These are phyloP conservation scores for Lachnellula occidentalis DNA, from an alignment of 2,329 filamentous ascomycete genomes.

Conservation along the genomic window DNA sequence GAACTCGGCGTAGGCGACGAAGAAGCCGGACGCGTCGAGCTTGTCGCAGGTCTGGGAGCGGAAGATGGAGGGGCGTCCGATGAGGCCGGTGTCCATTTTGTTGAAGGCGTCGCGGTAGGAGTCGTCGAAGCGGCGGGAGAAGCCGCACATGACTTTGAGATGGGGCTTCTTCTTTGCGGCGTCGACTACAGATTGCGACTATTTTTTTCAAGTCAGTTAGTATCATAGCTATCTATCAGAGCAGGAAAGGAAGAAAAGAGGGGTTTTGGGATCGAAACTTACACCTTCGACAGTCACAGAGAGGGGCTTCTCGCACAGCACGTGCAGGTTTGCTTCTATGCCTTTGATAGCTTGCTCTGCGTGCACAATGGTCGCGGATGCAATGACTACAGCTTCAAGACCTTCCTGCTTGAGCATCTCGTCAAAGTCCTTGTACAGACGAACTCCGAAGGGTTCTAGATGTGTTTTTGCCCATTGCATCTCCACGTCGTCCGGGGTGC, in stretches of 20 bases:
- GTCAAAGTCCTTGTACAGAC: constrained; percentile 40
- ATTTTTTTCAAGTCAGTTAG: constrained; percentile 26
- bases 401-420: constrained; percentile 40
- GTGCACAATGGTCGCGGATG: constrained; percentile 46
- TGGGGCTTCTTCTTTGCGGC: constrained; percentile 49
- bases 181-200: constrained; percentile 56
- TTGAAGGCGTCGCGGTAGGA: constrained; percentile 56
- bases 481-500: constrained; percentile 40
- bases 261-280: constrained; percentile 24
- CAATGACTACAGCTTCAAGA: constrained; percentile 39
- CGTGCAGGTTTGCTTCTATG: constrained; percentile 49
- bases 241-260: too few relatives aligned
- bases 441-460: constrained; percentile 40
- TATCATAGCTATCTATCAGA: too few relatives aligned
- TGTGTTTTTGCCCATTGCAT: constrained; percentile 40
- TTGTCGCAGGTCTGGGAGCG: constrained; percentile 64
- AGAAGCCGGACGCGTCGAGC: constrained; percentile 60
- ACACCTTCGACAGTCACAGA: constrained; percentile 55
- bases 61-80: constrained; percentile 55
- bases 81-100: constrained; percentile 47
- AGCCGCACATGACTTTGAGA: constrained; percentile 62
- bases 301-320: constrained; percentile 55
- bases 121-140: constrained; percentile 60
- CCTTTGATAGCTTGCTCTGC: constrained; percentile 52
- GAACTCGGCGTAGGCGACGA: constrained; percentile 61